Evolutionary conservation across 1,284 basidiomycete species (phyloP), one percentile per base, ranked within the genome.

Genomic region (Fomes fomentarius): DNA sequence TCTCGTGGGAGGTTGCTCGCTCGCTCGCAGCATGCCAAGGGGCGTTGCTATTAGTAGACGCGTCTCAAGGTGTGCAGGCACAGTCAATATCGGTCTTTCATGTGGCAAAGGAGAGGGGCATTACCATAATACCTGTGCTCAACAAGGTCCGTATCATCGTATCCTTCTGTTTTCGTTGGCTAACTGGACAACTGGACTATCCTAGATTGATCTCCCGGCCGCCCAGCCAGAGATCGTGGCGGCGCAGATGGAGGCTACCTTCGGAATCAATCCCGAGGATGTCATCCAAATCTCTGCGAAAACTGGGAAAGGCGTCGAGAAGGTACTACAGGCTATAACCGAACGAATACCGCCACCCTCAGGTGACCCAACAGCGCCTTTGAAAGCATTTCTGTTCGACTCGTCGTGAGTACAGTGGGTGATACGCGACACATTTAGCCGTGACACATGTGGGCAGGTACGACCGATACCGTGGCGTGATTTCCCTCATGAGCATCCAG

Each of bases 31-130:
- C 96, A 30, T 98, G 93, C 64, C 93, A 99, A 74, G 96, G 95
- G 17, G 96, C 94, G 3, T 72, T 99, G 43, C 76, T 99, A 12
- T 80, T 91, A 2, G 94, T 99, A 0, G 96, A 99, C 68, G 94
- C 96, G 12, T 95, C 94, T 40, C 96, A 98, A 78, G 96, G 96
- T 12, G 89, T 99, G 5, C 97, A 99, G 73, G 96, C 97, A 0
- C 97, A 99, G 72, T 94, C 96, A 5, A 88, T 99, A 52, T 96
- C 94, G 0, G 97, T 99, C 5, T 96, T 92, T 65, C 91, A 96
- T 63, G 84, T 92, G 49, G 96, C 96, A 1, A 80, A 82, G 64
- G 92, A 95, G 67, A 82, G 88, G 44, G 87, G 91, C 1, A 75
- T 98, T 19, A 87, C 81, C 33, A 91, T 99, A 50, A 90, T 99